Evolutionary conservation across 495 filamentous ascomycete species (phyloP).

Genomic region (Physcia stellaris): DNA sequence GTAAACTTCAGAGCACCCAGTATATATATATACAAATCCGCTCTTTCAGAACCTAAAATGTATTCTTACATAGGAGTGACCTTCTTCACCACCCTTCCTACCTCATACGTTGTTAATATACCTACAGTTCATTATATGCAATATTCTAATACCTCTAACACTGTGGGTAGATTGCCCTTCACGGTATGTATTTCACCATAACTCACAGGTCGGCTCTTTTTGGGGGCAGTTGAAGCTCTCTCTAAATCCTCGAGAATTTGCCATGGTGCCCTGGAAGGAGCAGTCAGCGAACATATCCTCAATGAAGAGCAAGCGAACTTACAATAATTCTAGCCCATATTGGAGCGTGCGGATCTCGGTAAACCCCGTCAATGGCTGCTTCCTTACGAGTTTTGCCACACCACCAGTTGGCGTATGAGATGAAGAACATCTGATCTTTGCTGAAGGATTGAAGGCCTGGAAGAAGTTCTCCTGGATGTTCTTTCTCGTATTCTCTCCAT

Average conservation of each 20-base stretch:
- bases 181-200: conserved; percentile 56
- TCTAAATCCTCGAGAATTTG: conserved; percentile 54
- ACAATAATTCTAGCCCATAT: conserved; percentile 44
- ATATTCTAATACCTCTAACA: too few relatives aligned
- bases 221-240: conserved; percentile 50
- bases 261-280: conserved; percentile 38
- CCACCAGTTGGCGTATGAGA: conserved; percentile 54
- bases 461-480: conserved; percentile 39
- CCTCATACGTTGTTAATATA: too few relatives aligned
- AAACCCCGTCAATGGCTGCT: conserved; percentile 39
- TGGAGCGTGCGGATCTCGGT: conserved; percentile 53
- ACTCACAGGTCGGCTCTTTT: conserved; percentile 53
- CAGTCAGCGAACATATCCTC: not conserved
- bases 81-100: too few relatives aligned
- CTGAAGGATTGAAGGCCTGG: conserved; percentile 52
- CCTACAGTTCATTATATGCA: too few relatives aligned
- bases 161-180: too few relatives aligned
- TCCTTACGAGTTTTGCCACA: conserved; percentile 50
- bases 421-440: conserved; percentile 63
- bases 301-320: conserved; percentile 14
- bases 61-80: too few relatives aligned
- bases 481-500: conserved; percentile 45
- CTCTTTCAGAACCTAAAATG: too few relatives aligned
- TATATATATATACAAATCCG: too few relatives aligned
- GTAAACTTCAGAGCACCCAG: too few relatives aligned